A percentile compares a stretch with the other conserved stretches of the same genome.
Conservation (phyloP, 2,329 filamentous ascomycete species). For the Cladophialophora immunda region DNA sequence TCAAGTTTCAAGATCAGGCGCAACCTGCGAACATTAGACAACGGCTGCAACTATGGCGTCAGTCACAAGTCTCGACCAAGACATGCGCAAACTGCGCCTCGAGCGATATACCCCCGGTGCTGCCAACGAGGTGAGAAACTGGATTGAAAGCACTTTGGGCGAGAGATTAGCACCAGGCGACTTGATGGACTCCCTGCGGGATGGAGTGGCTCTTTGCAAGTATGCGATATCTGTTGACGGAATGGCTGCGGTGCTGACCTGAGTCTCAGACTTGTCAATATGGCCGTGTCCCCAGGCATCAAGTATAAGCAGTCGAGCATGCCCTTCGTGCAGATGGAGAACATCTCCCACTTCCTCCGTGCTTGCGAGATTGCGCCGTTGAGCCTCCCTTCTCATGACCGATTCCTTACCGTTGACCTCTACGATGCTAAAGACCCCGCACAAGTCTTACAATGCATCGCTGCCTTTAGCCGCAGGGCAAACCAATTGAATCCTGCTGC, state of each 20-base stretch:
- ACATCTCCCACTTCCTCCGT: constrained; percentile 93
- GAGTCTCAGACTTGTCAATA: constrained; percentile 76
- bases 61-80: constrained; percentile 90
- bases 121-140: constrained; percentile 81
- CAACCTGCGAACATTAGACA: not conserved
- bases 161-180: constrained; percentile 77
- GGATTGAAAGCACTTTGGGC: constrained; percentile 85
- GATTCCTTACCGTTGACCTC: constrained; percentile 95
- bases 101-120: constrained; percentile 92
- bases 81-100: constrained; percentile 90
- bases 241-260: constrained; percentile 25
- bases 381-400: constrained; percentile 89
- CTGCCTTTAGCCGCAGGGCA: constrained; percentile 89
- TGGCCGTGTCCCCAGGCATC: constrained; percentile 79
- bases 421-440: constrained; percentile 96
- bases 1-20: not conserved
- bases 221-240: constrained; percentile 49
- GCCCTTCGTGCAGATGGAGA: constrained; percentile 99
- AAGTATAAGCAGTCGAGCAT: constrained; percentile 91
- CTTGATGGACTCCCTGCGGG: constrained; percentile 84
- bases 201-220: constrained; percentile 93
- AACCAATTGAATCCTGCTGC: constrained; percentile 74
- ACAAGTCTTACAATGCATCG: constrained; percentile 91
- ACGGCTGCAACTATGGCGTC: constrained; percentile 75
- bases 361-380: constrained; percentile 86